Percentiles rank a stretch among this genome's conserved stretches.
phyloP scores from a whole-genome alignment of 2,329 filamentous ascomycete species.

The Ophiocordyceps camponoti-floridani region DNA sequence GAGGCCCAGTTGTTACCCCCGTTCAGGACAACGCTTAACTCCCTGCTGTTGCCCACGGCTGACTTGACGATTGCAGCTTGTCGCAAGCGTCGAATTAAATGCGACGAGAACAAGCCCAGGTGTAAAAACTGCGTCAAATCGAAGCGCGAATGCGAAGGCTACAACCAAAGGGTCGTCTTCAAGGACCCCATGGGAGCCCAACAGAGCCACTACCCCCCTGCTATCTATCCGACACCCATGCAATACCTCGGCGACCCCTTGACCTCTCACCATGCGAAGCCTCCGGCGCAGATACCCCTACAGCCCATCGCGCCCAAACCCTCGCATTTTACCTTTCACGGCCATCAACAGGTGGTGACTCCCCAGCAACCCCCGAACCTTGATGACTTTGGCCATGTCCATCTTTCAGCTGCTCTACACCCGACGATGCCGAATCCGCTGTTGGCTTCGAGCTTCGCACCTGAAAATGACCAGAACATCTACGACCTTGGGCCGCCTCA shows the following conservation, averaged over 20 bases:
- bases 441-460: constrained; percentile 2
- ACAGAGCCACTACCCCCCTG: constrained; percentile 27
- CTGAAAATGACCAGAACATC: constrained; percentile 1
- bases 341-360: constrained; percentile 2
- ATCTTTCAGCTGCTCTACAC: constrained; percentile 1
- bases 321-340: constrained; percentile 11
- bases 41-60: not conserved
- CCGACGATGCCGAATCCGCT: constrained; percentile 7
- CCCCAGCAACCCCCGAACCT: not conserved
- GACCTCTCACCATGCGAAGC: constrained; percentile 16
- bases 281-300: constrained; percentile 18
- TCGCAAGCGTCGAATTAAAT: constrained; percentile 89
- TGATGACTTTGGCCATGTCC: constrained; percentile 1
- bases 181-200: constrained; percentile 37
- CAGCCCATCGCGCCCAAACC: constrained; percentile 34
- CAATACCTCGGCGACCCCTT: constrained; percentile 9
- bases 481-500: not conserved
- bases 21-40: not conserved
- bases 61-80: constrained; percentile 41
- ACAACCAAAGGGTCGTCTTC: constrained; percentile 66
- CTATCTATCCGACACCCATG: constrained; percentile 23
- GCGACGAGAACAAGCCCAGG: constrained; percentile 71
- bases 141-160: constrained; percentile 68
- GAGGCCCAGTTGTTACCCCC: not conserved
- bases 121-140: constrained; percentile 79